Evolutionary conservation across 2,329 filamentous ascomycete genomes (phyloP), one percentile per base, ranked within the genome.

Genomic region (Aspergillus ochraceoroseus): DNA sequence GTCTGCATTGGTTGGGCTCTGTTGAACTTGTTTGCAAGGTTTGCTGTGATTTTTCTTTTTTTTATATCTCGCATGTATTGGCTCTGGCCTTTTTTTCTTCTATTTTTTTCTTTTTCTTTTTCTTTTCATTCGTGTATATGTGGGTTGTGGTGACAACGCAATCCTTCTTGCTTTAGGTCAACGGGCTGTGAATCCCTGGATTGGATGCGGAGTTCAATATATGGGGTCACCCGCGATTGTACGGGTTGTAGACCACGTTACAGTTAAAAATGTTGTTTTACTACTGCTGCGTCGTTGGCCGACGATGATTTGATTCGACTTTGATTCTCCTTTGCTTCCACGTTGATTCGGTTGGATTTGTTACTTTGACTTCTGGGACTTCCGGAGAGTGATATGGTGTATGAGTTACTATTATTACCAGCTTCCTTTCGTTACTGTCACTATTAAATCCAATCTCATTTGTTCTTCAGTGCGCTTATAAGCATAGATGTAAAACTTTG

Each of bases 1-100:
- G 63, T 66, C 59, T 66, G 63, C 63, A 66, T 66, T 59, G 57
- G 52, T 61, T 64, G 61, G 62, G 57, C 52, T 57, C 50, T 61
- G 56, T 58, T 61, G 57, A 55, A 54, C 27, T 55, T 55, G 52
- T 51, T 59, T 52, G 57, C 57, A 45, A 54, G 59, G 44, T 54
- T 54, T 57, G 50, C 53, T 52, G 41, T 43, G 41, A 46, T 22
- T 22, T 22, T 54, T 51, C 48, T 47, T 53, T 52, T 49, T 53
- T 52, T 49, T 47, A 30, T 42, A 33, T 34, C 47, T 52, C 33
- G 41, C 49, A 49, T 47, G 29, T 51, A 49, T 56, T n/a, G n/a
- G n/a, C n/a, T n/a, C n/a, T n/a, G n/a, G n/a, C n/a, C 45, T 43
- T 47, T 53, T 54, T 51, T 51, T 49, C 46, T 46, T 38, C 53